Base-by-base conservation (phyloP, 1,284 basidiomycete genomes). In the Apiotrichum mycotoxinovorans region DNA sequence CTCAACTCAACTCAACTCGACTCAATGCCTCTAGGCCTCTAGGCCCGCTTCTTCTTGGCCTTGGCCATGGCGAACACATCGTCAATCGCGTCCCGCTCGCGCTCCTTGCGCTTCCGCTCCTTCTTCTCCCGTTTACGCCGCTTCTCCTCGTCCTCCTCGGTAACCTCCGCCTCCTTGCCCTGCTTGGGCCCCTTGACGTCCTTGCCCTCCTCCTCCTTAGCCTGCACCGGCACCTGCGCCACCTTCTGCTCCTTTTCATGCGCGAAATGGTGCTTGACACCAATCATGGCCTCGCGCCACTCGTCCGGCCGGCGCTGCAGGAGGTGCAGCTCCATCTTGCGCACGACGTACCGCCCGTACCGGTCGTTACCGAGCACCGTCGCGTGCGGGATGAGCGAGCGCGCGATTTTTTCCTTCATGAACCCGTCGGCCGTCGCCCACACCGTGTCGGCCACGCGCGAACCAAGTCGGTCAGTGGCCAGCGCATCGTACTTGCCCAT, bases 381-480 rank as follows among this genome's bases (percentile, higher is more conserved):
- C 62, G 91, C 87, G 55, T 89, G 82, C 0, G 83, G 78, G 26
- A 91, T 78, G 12, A 95, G 78, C 14, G 87, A 87, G 17, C 84
- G 83, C 1, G 88, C 91, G 51, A 97, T 90, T 76, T 93, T 94
- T 78, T 95, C 91, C 80, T 88, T 92, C 64, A 95, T 82, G 77
- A 88, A 96, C 1, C 90, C 87, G 77, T 97, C 94, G 17, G 89
- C 87, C 57, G 83, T 84, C 1, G 82, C 84, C 89, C 91, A 97
- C 64, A 87, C 88, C 25, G 87, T 84, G 68, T 94, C 93, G 3
- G 85, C 89, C 1, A 97, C 85, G 51, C 91, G 83, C 65, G 88
- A 91, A 47, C 94, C 93, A 63, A 95, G 85, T 25, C 88, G 84
- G 71, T 95, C 89, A 70, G 92, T 86, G 2, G 89, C 88, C 23